Percentiles rank a stretch among this genome's conserved stretches.
Conservation (phyloP, 2,329 filamentous ascomycete species). For the Alternaria gaisen region DNA sequence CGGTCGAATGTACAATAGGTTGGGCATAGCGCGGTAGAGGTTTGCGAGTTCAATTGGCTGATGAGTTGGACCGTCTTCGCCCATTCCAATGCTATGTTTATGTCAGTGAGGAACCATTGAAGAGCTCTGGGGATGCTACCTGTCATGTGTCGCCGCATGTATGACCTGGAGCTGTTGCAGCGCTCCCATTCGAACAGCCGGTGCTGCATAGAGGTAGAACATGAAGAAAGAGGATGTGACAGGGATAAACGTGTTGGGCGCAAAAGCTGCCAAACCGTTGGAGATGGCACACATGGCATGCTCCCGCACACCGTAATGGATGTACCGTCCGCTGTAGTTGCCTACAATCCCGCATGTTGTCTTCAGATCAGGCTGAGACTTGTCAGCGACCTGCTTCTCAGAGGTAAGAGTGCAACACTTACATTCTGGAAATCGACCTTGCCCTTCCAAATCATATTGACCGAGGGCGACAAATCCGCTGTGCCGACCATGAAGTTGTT, state of each 20-base stretch:
- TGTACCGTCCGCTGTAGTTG: slow-evolving; percentile 63
- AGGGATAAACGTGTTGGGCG: slow-evolving; percentile 60
- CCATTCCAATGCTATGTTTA: slow-evolving; percentile 54
- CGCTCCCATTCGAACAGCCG: slow-evolving; percentile 68
- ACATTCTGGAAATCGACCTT: slow-evolving; percentile 54
- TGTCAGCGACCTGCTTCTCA: neutral
- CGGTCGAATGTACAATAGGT: slow-evolving; percentile 68
- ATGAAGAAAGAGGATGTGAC: slow-evolving; percentile 68
- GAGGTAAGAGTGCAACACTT: neutral
- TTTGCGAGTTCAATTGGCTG: slow-evolving; percentile 67
- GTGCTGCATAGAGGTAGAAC: slow-evolving; percentile 68
- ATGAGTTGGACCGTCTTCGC: slow-evolving; percentile 69
- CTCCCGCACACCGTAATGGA: slow-evolving; percentile 51
- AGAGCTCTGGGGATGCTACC: neutral
- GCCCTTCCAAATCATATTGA: slow-evolving; percentile 60
- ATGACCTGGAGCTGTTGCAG: slow-evolving; percentile 65
- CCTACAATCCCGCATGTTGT: slow-evolving; percentile 61
- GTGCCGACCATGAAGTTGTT: slow-evolving; percentile 78
- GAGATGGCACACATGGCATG: slow-evolving; percentile 49
- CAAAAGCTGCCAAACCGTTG: slow-evolving; percentile 65
- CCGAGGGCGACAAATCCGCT: slow-evolving; percentile 63
- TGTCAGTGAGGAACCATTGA: neutral
- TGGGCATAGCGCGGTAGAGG: slow-evolving; percentile 70
- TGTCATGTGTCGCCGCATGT: slow-evolving; percentile 68
- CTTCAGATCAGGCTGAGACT: slow-evolving; percentile 37